Evolutionary conservation across 1,284 basidiomycete genomes (phyloP), one percentile per base, ranked within the genome.

Genomic region (Marasmius fiardii): DNA sequence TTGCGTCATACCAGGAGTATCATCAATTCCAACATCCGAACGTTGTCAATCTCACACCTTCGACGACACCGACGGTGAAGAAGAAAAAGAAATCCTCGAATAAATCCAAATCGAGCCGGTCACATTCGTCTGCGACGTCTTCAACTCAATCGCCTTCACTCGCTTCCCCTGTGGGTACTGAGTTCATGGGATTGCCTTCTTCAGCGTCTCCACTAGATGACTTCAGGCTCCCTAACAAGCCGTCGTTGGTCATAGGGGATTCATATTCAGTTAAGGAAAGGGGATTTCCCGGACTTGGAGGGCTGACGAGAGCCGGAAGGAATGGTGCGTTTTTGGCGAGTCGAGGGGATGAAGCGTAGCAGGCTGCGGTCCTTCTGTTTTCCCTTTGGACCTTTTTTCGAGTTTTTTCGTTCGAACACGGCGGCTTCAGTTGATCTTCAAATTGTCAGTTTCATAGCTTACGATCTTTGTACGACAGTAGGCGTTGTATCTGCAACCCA

Each of bases 1-100:
- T 82, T 6, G 72, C 75, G 1, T 82, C 81, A 0, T 58, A 72
- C 20, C 80, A 78, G 21, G 66, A 70, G 21, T 67, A 66, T 35
- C 63, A 64, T 33, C 62, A 56, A 10, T 67, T 70, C 61, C 67
- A 68, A 58, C 69, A 68, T 59, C 65, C 28, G 10, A 41, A 41
- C 20, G 39, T 14, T 10, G 39, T 67, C 53, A 64, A 65, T 59
- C 56, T 68, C 43, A 53, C 26, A n/a, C 52, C 43, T 4, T 53
- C 20, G 23, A 52, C 24, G n/a, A 16, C 24, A 16, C 55, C 16
- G 44, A 52, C 45, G 53, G 26, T n/a, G 52, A 49, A 41, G 23
- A 60, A 54, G 31, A 53, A 57, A 37, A 61, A 59, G 49, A 65
- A 63, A 50, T 55, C 63, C 11, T 57, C 57, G 12, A 52, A 44